These are phyloP conservation scores for Herpetospermum pedunculosum DNA, from an alignment of 306 rosid genomes.

Conservation along the genomic window DNA sequence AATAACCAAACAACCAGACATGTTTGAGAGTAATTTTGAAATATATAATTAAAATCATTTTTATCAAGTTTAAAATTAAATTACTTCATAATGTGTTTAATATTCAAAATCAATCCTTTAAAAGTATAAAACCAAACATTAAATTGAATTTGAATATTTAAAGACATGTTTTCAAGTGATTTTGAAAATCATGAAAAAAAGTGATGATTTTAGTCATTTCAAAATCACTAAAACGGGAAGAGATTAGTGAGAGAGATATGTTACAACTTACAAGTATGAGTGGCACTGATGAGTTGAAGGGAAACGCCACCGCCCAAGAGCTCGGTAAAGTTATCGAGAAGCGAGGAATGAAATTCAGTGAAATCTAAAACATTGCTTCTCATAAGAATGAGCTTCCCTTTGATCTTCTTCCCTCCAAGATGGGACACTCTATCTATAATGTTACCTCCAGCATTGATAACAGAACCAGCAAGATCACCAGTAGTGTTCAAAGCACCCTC, in stretches of 20 bases:
- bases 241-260: not conserved
- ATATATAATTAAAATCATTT: too few species aligned
- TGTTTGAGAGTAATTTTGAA: too few species aligned
- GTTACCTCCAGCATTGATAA: not conserved
- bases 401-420: slow-evolving; percentile 11
- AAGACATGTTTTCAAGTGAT: too few species aligned
- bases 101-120: too few species aligned
- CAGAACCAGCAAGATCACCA: not conserved
- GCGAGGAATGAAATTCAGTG: slow-evolving; percentile 43
- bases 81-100: too few species aligned
- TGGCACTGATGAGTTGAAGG: slow-evolving; percentile 41
- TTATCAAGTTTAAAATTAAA: too few species aligned
- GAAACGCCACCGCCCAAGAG: slow-evolving; percentile 39
- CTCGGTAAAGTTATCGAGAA: slow-evolving; percentile 51
- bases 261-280: not conserved
- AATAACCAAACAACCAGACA: too few species aligned
- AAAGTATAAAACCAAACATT: too few species aligned
- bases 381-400: slow-evolving; percentile 56
- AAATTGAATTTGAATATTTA: too few species aligned
- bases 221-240: too few species aligned
- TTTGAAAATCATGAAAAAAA: too few species aligned
- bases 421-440: not conserved
- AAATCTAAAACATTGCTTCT: slow-evolving; percentile 68
- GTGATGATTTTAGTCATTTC: too few species aligned
- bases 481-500: not conserved